Evolutionary conservation across 2,329 filamentous ascomycete species (phyloP).

Genomic region (Alternaria sp.): DNA sequence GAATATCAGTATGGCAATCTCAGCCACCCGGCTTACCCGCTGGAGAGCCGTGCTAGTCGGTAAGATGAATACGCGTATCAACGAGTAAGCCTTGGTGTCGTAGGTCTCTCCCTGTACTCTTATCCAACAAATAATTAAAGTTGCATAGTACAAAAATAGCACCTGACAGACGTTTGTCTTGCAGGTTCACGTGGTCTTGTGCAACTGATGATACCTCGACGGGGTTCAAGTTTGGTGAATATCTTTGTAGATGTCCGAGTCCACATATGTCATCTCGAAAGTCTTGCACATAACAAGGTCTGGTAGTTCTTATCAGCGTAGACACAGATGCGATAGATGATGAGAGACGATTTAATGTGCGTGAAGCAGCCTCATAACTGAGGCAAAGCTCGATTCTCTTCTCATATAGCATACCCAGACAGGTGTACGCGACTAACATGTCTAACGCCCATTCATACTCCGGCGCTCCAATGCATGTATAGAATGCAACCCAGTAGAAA

Average conservation of each 20-base stretch:
- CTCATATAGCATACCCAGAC: constrained; percentile 5
- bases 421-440: constrained; percentile 10
- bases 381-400: constrained; percentile 11
- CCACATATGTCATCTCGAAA: neutral
- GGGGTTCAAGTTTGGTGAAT: neutral
- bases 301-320: neutral
- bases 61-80: neutral
- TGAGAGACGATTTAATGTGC: neutral
- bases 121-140: neutral
- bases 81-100: neutral
- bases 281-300: neutral
- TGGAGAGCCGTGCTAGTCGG: neutral
- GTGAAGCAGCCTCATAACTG: neutral
- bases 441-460: constrained; percentile 17
- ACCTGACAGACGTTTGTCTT: neutral
- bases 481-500: constrained; percentile 13
- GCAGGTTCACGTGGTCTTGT: neutral
- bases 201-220: neutral
- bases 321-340: neutral
- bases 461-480: constrained; percentile 18
- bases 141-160: neutral
- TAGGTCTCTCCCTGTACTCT: neutral
- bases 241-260: neutral
- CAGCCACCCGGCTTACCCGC: neutral
- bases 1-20: neutral